Evolutionary conservation across 306 rosid species (phyloP), one percentile per base, ranked within the genome.

Genomic region (Sindora glabra): DNA sequence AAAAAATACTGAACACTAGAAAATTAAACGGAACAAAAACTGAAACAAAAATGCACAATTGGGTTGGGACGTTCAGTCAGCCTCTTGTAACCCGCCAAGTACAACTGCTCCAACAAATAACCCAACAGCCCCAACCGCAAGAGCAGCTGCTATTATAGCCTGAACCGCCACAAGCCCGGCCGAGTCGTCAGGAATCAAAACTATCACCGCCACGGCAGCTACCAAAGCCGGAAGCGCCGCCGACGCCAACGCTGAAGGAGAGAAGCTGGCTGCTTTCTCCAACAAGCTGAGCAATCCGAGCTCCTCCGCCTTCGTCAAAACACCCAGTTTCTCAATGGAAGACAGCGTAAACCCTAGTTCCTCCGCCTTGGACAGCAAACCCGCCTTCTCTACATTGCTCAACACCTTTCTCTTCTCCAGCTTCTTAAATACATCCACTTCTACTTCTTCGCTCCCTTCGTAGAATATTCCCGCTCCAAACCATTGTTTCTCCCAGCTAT

Each of bases 341-440:
- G 98, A 75, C 18, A 91, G 95, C 12, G 98, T 85, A 6, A 91
- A 4, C 2, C 98, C 98, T 2, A 91, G 47, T 6, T 67, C 81
- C 83, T 91, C 98, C 0, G 96, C 98, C 62, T 91, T 91, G 13
- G 98, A 79, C 2, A 91, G 68, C 44, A 91, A 64, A 10, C 96
- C 95, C 0, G 98, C 84, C 56, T 79, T 91, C 52, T 91, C 98
- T 0, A 91, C 98, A 39, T 76, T 87, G 82, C 98, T 91, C 29
- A 91, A 67, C 1, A 91, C 87, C 63, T 88, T 91, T 41, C 66
- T 70, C 81, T 84, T 83, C 83, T 91, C 96, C 3, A 91, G 74
- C 62, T 83, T 80, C 88, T 88, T 91, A 87, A 91, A 91, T 63
- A 91, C 96, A 69, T 91, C 98, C 15, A 91, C 95, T 5, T 91